Percentiles rank a stretch among this genome's conserved stretches.
phyloP scores from a whole-genome alignment of 140 eudicot species.

The Oenanthe javanica region DNA sequence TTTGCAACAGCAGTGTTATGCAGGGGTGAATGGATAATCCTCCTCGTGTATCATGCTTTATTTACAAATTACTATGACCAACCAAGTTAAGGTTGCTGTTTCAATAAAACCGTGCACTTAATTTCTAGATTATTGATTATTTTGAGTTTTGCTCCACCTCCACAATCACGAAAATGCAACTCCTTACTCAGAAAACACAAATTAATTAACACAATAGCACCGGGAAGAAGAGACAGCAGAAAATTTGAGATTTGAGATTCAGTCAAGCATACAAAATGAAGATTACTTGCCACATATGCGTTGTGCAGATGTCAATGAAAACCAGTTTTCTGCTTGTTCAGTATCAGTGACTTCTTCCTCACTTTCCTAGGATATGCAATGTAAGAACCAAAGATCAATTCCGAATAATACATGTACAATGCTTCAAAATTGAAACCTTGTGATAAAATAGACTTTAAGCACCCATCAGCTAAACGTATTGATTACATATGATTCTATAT shows the following conservation, averaged over 20 bases:
- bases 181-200: neutral
- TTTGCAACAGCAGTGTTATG: neutral
- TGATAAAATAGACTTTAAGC: neutral
- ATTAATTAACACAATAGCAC: neutral
- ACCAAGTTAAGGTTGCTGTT: neutral
- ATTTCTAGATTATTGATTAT: neutral
- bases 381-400: slow-evolving; percentile 11
- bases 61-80: neutral
- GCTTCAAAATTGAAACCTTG: slow-evolving; percentile 1
- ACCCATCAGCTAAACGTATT: neutral
- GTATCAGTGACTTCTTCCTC: slow-evolving; percentile 99
- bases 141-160: neutral
- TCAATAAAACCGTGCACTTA: neutral
- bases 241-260: neutral
- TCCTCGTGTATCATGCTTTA: neutral
- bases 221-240: neutral
- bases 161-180: neutral
- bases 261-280: neutral
- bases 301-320: slow-evolving; percentile 92
- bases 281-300: slow-evolving; percentile 70
- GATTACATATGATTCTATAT: neutral
- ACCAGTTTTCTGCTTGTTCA: slow-evolving; percentile 99
- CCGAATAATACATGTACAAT: neutral
- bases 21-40: neutral
- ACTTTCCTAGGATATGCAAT: slow-evolving; percentile 58